Base-by-base conservation (phyloP, 352 stramenopile species). In the Phytophthora pseudosyringae region DNA sequence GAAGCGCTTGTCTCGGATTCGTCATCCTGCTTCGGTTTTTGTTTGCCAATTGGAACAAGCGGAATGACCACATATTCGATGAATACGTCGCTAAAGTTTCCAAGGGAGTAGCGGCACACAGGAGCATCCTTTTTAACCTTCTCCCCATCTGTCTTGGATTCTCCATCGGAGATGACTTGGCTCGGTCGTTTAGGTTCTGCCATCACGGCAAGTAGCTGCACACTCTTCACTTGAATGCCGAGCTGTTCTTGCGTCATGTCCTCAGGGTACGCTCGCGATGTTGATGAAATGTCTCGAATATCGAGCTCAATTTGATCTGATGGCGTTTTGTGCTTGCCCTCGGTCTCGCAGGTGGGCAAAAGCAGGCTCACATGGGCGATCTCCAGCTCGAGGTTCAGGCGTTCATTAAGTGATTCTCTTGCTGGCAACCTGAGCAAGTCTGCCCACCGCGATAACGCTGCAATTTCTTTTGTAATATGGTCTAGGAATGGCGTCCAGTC, bases 371-470 rank as follows among this genome's bases (percentile, higher is more conserved):
- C 67, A 28, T 66, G 50, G 3, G 59, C 43, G 25, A 84, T 59
- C 7, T 76, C 63, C 18, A 81, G 63, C 18, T 91, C 73, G 12
- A 94, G 40, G 45, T 88, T 94, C n/a, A 80, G 83, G 26, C 83
- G 70, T 11, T 79, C 58, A 18, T 78, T 84, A 1, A 74, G 43
- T 2, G 59, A 3, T 52, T 66, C 47, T 2, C 80, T 33, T 13
- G 64, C 38, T 25, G 80, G 80, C n/a, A 79, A 71, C 21, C 76
- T 73, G 48, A 84, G 75, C 8, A 88, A 58, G 15, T 79, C 81
- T 7, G 76, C 75, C 80, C 81, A 94, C 11, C 78, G 78, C 29
- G 86, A 89, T 58, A 91, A 89, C 0, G 71, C 80, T 25, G 86
- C 66, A 16, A 94, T 78, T 25, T 91, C 71, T 58, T 83, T 81